Conservation (phyloP, 1,139 yeast genomes). For the Debaryomyces sp. region DNA sequence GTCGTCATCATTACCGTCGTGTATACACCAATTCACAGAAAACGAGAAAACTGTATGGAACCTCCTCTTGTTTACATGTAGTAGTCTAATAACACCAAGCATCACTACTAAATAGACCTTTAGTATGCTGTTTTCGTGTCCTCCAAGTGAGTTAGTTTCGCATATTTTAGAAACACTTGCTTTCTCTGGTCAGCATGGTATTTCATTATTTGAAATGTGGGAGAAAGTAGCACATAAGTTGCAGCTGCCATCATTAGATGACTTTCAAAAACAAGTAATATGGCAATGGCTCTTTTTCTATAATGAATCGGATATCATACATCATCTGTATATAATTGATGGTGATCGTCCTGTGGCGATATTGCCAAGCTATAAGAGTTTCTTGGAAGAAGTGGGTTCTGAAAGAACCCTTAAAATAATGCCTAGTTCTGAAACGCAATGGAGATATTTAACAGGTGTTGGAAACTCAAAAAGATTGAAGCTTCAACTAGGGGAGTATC, state of each 20-base stretch:
- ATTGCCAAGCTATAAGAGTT: conserved; percentile 23
- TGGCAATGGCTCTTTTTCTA: conserved; percentile 46
- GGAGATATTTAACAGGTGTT: conserved; percentile 43
- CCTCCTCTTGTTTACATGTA: conserved; percentile 7
- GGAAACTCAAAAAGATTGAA: conserved; percentile 35
- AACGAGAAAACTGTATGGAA: not conserved
- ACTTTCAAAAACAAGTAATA: conserved; percentile 38
- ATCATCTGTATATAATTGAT: conserved; percentile 21
- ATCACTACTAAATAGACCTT: not conserved
- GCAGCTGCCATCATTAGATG: conserved; percentile 25
- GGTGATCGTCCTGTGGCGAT: conserved; percentile 19
- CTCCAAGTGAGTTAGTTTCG: conserved; percentile 34
- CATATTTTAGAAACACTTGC: conserved; percentile 33
- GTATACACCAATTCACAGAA: not conserved
- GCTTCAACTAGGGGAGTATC: conserved; percentile 42
- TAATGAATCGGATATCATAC: conserved; percentile 17
- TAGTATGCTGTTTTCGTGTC: conserved; percentile 25
- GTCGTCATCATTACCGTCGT: conserved; percentile 4
- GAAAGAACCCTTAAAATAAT: conserved; percentile 24
- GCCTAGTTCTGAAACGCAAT: conserved; percentile 45
- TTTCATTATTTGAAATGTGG: conserved; percentile 37
- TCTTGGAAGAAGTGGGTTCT: conserved; percentile 19
- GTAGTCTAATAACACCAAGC: not conserved
- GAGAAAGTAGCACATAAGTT: conserved; percentile 22
- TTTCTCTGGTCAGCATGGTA: conserved; percentile 40